Evolutionary conservation across 2,329 filamentous ascomycete genomes (phyloP).

Genomic region (Neofusicoccum sp.): DNA sequence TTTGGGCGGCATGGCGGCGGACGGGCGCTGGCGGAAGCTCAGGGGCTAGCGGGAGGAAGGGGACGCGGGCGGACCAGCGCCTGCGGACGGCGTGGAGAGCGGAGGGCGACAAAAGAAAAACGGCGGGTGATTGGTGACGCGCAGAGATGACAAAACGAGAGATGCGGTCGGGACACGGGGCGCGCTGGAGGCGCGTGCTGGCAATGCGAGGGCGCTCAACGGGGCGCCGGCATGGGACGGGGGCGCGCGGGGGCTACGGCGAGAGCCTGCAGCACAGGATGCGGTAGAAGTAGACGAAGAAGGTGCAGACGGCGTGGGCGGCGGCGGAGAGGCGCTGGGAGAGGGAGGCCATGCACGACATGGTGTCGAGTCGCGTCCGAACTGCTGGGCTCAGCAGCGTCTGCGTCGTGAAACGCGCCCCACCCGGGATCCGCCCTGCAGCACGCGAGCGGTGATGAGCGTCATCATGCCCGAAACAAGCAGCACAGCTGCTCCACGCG

Average conservation of each 20-base stretch:
- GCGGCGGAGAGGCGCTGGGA: background rate
- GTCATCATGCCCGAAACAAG: background rate
- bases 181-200: conserved; percentile 5
- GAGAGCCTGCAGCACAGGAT: conserved; percentile 17
- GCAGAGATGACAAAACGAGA: background rate
- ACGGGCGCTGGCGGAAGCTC: background rate
- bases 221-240: background rate
- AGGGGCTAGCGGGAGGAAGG: background rate
- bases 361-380: background rate
- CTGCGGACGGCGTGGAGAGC: background rate
- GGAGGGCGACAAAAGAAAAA: conserved; percentile 3
- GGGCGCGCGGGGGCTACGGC: background rate
- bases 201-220: conserved; percentile 6
- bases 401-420: background rate
- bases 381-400: background rate
- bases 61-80: conserved; percentile 7
- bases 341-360: background rate
- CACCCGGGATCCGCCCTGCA: background rate
- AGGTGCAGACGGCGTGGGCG: background rate
- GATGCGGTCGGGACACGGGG: conserved; percentile 9
- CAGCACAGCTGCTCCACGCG: conserved; percentile 2
- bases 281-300: conserved; percentile 18
- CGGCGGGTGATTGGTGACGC: conserved; percentile 12
- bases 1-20: conserved; percentile 3
- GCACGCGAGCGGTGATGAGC: conserved; percentile 1